Percentiles rank a stretch among this genome's conserved stretches.
Conservation (phyloP, 495 filamentous ascomycete genomes). For the Penicillium samsonianum region DNA sequence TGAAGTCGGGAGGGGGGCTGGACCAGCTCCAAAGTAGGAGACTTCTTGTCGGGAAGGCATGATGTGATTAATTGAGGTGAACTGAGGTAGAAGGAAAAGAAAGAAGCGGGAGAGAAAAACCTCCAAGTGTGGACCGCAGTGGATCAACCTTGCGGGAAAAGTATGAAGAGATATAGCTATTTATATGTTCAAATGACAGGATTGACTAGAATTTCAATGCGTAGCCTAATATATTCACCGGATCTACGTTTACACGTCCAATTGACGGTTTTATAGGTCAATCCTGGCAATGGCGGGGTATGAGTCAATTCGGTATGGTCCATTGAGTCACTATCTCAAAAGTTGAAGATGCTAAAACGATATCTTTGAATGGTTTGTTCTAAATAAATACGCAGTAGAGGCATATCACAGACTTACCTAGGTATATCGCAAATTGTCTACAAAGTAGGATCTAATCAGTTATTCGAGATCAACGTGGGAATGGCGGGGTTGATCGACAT, state of each 20-base stretch:
- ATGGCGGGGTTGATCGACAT: conserved; percentile 2
- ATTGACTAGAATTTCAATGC: not conserved
- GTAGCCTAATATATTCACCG: conserved; percentile 5
- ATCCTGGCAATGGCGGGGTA: conserved; percentile 6
- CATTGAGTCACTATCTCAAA: not conserved
- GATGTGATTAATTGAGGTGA: conserved; percentile 5
- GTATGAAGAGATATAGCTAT: not conserved
- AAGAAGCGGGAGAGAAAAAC: conserved; percentile 21
- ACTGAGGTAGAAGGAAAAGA: conserved; percentile 9
- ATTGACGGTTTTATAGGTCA: conserved; percentile 4
- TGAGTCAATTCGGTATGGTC: conserved; percentile 6
- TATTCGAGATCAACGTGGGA: not conserved
- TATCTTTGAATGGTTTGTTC: not conserved
- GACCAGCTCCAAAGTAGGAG: conserved; percentile 83
- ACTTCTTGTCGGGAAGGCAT: conserved; percentile 57
- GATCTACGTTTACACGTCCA: not conserved
- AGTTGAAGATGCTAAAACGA: not conserved
- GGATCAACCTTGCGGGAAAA: conserved; percentile 23
- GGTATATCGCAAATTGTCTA: not conserved
- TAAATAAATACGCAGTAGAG: not conserved
- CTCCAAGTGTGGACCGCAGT: conserved; percentile 26
- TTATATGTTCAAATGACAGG: not conserved
- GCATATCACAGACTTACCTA: not conserved
- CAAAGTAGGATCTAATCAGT: not conserved
- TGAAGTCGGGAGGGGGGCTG: conserved; percentile 74